phyloP scores from a whole-genome alignment of 345 rosid genomes.

The Acer yangbiense region DNA sequence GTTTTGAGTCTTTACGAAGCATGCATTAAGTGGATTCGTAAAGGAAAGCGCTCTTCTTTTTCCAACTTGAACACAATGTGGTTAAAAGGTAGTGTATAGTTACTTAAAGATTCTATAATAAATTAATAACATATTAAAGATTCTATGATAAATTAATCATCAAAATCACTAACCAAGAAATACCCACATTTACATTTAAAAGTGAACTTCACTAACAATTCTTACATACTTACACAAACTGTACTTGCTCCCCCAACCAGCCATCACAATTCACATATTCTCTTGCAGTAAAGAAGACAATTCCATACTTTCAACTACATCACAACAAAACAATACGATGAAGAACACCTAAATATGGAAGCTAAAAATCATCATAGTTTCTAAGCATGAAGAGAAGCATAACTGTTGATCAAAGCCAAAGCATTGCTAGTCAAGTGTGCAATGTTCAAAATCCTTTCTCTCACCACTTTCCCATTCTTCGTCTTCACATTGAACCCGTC shows the following conservation, averaged over 20 bases:
- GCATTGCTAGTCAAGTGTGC: slow-evolving; percentile 78
- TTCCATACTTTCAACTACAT: neutral
- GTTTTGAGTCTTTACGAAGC: too few relatives aligned
- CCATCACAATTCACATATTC: neutral
- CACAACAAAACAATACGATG: neutral
- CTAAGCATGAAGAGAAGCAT: slow-evolving; percentile 54
- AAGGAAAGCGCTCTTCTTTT: too few relatives aligned
- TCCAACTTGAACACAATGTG: too few relatives aligned
- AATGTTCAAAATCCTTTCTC: slow-evolving; percentile 39
- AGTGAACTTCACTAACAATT: neutral
- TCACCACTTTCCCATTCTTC: slow-evolving; percentile 49
- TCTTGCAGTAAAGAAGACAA: neutral
- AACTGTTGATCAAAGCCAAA: slow-evolving; percentile 65
- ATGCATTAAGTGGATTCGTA: too few relatives aligned
- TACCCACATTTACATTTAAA: neutral
- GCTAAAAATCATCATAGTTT: neutral
- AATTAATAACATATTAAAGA: too few relatives aligned
- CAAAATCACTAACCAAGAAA: too few relatives aligned
- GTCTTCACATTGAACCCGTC: slow-evolving; percentile 59
- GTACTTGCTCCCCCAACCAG: neutral
- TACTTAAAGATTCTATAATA: too few relatives aligned
- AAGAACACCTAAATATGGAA: neutral
- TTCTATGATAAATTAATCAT: too few relatives aligned
- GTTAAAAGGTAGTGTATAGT: too few relatives aligned
- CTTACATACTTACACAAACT: neutral